Conservation (phyloP, 306 rosid genomes). For the Delonix regia region DNA sequence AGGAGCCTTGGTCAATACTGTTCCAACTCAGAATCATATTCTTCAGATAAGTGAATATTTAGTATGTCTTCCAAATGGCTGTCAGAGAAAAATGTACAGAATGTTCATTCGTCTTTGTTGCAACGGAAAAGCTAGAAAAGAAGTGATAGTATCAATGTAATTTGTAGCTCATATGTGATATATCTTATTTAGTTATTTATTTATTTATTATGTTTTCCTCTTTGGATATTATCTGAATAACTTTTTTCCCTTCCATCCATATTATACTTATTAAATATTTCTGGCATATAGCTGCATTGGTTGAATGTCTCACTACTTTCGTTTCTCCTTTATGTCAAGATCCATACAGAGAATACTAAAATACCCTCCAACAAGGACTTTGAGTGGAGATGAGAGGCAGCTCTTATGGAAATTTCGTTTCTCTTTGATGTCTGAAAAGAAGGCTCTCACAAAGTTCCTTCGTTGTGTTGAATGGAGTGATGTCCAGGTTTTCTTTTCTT, state of each 20-base stretch:
- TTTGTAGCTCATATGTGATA: constrained; percentile 8
- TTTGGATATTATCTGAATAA: neutral
- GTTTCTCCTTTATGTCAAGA: constrained; percentile 50
- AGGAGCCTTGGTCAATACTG: constrained; percentile 3
- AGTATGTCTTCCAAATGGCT: constrained; percentile 1
- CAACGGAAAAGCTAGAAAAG: neutral
- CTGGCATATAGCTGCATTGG: neutral
- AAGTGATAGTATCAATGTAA: neutral
- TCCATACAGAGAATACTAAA: constrained; percentile 87
- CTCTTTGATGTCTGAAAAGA: constrained; percentile 98
- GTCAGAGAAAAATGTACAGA: neutral
- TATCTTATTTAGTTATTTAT: neutral
- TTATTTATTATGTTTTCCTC: neutral
- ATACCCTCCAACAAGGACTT: constrained; percentile 95
- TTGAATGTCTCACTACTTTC: constrained; percentile 32
- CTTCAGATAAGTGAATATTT: constrained; percentile 15
- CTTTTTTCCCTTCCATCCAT: neutral
- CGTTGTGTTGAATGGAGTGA: constrained; percentile 99
- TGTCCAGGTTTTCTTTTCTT: too few relatives aligned
- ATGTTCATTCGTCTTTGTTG: constrained; percentile 15
- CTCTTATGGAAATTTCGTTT: constrained; percentile 98
- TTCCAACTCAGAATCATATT: constrained; percentile 11
- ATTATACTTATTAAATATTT: constrained; percentile 14
- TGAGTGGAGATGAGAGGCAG: constrained; percentile 98
- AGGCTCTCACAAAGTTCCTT: constrained; percentile 97